Evolutionary conservation across 2,329 filamentous ascomycete species (phyloP).

Genomic region (Endoconidiophora laricicola): DNA sequence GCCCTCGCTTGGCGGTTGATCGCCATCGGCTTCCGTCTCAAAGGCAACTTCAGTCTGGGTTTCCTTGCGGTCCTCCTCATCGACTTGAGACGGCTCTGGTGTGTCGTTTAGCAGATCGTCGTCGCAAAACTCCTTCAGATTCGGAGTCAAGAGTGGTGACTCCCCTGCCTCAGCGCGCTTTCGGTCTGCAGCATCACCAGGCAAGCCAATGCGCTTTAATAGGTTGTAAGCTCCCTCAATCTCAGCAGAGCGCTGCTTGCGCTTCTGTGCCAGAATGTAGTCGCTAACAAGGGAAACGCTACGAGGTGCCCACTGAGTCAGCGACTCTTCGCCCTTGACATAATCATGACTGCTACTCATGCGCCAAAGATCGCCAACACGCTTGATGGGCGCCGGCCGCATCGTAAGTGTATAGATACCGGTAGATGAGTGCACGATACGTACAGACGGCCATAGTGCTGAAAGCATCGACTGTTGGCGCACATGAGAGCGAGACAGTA

Average conservation of each 20-base stretch:
- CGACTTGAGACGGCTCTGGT: slow-evolving; percentile 33
- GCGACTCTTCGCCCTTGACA: slow-evolving; percentile 82
- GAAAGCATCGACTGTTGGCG: slow-evolving; percentile 78
- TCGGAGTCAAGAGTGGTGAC: slow-evolving; percentile 17
- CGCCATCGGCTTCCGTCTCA: slow-evolving; percentile 14
- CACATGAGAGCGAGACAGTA: slow-evolving; percentile 68
- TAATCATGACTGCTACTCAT: slow-evolving; percentile 93
- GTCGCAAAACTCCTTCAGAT: slow-evolving; percentile 20
- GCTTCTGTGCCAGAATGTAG: slow-evolving; percentile 59
- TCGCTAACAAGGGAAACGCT: slow-evolving; percentile 85
- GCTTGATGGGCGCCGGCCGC: slow-evolving; percentile 76
- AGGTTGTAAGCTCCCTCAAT: slow-evolving; percentile 59
- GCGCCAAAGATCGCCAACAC: slow-evolving; percentile 84
- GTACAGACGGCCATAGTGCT: slow-evolving; percentile 66
- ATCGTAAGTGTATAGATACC: slow-evolving; percentile 76
- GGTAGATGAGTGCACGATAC: slow-evolving; percentile 74
- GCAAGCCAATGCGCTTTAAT: slow-evolving; percentile 38
- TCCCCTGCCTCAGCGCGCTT: slow-evolving; percentile 16
- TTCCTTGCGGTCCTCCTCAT: slow-evolving; percentile 18
- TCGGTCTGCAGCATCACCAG: slow-evolving; percentile 17
- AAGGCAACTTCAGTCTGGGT: slow-evolving; percentile 16
- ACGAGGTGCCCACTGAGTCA: slow-evolving; percentile 72
- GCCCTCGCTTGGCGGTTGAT: not conserved
- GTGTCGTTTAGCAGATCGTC: slow-evolving; percentile 42
- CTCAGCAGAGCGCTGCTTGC: slow-evolving; percentile 57